Evolutionary conservation across 2,329 filamentous ascomycete species (phyloP), one percentile per base, ranked within the genome.

Genomic region (Xylaria digitata): DNA sequence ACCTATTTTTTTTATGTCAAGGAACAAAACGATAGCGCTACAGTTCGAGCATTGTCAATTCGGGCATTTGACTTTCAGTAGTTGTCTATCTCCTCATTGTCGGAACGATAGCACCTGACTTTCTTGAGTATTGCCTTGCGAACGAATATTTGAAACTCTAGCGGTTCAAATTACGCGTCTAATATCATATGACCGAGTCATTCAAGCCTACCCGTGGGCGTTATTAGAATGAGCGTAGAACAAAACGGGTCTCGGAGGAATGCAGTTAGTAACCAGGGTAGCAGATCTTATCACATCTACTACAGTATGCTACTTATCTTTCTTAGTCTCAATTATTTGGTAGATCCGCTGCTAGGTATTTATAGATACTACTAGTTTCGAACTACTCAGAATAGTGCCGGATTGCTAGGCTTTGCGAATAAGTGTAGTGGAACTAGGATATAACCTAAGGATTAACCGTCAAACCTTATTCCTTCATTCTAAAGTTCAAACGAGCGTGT

Each of bases 381-480:
- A 55, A 56, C 30, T 40, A 26, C 26, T 26, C 26, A 26, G 26
- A 3, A 48, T 23, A 26, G 2, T 23, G 21, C 45, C 11, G 32
- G 23, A 6, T 21, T 6, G 19, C 2, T n/a, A n/a, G 48, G 48
- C 6, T 48, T 21, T 6, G 15, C 26, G 21, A 23, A 23, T 21
- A 42, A 34, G 17, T 37, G n/a, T 21, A 5, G 49, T 53, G 49
- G 49, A 53, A 21, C 6, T 52, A 6, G 30, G n/a, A 19, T 48
- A 15, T n/a, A 48, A 15, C 23, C 52, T 21, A 57, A 45, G 23
- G 32, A 2, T 21, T 21, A 37, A 19, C 17, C 43, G 34, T 48
- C 19, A 54, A 64, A 64, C 61, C 46, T 62, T 66, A 58, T 57
- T 63, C 42, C 13, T 32, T 17, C 23, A 32, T n/a, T 49, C 32